A percentile compares a stretch with the other conserved stretches of the same genome.
These are phyloP conservation scores for Tetrapisispora iriomotensis DNA, from an alignment of 805 yeast species.

Conservation along the genomic window DNA sequence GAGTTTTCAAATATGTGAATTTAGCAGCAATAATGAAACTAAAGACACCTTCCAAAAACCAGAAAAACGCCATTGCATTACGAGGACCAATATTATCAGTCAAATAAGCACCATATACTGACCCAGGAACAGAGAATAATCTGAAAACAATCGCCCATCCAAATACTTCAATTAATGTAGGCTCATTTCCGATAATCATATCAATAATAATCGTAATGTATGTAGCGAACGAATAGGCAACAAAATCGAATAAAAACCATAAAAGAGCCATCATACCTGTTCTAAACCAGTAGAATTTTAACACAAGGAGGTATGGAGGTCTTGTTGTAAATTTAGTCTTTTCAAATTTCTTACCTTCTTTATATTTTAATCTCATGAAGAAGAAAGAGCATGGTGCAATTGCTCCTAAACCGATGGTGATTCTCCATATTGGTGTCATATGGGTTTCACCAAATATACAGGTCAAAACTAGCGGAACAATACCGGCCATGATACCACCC, in stretches of 20 bases:
- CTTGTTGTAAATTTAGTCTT: constrained; percentile 60
- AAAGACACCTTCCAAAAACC: constrained; percentile 59
- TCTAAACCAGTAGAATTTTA: constrained; percentile 82
- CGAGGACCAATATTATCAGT: constrained; percentile 91
- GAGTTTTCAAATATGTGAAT: constrained; percentile 43
- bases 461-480: constrained; percentile 75
- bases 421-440: constrained; percentile 82
- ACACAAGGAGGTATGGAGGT: constrained; percentile 53
- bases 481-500: constrained; percentile 76
- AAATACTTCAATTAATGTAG: constrained; percentile 59
- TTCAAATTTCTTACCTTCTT: constrained; percentile 62
- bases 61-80: constrained; percentile 61
- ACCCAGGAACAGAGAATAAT: constrained; percentile 83
- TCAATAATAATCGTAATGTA: constrained; percentile 66
- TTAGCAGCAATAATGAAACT: constrained; percentile 79
- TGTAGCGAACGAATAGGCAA: constrained; percentile 77
- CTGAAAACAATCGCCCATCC: constrained; percentile 91
- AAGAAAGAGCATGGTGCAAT: constrained; percentile 75
- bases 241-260: constrained; percentile 90
- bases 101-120: constrained; percentile 69
- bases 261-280: constrained; percentile 58
- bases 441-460: constrained; percentile 71
- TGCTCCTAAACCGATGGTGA: constrained; percentile 83
- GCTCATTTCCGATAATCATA: constrained; percentile 45
- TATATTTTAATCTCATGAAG: constrained; percentile 63